These are phyloP conservation scores for Colletotrichum sp. DNA, from an alignment of 2,329 filamentous ascomycete genomes.

Conservation along the genomic window DNA sequence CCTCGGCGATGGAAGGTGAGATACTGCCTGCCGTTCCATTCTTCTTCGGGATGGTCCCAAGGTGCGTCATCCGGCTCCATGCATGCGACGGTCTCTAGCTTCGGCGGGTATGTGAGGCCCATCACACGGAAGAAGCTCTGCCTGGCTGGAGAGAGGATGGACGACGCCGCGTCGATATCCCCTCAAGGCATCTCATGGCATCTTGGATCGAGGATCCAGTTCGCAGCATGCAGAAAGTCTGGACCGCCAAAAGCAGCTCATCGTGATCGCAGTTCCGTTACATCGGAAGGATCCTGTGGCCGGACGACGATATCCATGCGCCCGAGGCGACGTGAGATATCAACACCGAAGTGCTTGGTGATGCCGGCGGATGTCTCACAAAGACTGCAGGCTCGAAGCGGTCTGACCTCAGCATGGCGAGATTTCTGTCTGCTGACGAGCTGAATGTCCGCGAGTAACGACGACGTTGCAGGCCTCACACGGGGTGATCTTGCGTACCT, in stretches of 20 bases:
- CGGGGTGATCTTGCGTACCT: background rate
- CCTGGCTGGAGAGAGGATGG: background rate
- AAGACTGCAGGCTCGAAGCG: conserved; percentile 4
- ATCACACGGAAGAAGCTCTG: conserved; percentile 16
- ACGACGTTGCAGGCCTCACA: background rate
- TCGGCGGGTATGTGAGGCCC: conserved; percentile 25
- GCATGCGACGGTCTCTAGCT: conserved; percentile 16
- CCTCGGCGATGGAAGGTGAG: background rate
- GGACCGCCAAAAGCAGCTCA: background rate
- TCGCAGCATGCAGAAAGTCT: background rate
- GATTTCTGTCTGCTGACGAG: conserved; percentile 3
- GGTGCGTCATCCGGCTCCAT: conserved; percentile 21
- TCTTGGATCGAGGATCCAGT: conserved; percentile 10
- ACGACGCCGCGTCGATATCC: background rate
- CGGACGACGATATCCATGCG: background rate
- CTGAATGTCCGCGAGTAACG: background rate
- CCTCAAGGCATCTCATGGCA: background rate
- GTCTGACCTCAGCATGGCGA: conserved; percentile 15
- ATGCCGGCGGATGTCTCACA: conserved; percentile 10
- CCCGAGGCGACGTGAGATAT: background rate
- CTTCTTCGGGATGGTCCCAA: conserved; percentile 6
- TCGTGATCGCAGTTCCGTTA: background rate
- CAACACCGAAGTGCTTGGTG: background rate
- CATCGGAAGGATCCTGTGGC: background rate
- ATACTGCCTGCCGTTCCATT: background rate